phyloP scores from a whole-genome alignment of 2,329 filamentous ascomycete genomes.

The Parafenestella ontariensis region DNA sequence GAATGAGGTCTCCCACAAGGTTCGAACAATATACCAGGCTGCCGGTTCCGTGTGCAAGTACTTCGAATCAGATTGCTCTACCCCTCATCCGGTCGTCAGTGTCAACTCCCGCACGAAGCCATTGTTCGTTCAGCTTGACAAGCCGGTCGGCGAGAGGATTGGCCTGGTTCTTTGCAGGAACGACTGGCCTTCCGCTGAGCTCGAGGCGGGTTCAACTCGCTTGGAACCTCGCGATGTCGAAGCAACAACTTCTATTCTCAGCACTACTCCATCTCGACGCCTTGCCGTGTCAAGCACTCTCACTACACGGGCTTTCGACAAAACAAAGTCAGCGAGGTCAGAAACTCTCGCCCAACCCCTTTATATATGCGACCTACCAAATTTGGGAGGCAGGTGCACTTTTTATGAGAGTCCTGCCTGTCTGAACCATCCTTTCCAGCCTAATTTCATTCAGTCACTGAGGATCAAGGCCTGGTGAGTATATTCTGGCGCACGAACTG shows the following conservation, averaged over 20 bases:
- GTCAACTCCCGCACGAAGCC: not conserved
- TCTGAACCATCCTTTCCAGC: conserved; percentile 3
- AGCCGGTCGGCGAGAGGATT: not conserved
- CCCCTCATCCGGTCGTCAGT: not conserved
- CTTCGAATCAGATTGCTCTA: not conserved
- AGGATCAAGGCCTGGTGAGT: not conserved
- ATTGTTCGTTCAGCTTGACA: not conserved
- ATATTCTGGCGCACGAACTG: not conserved
- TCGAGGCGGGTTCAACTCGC: not conserved
- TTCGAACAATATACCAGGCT: conserved; percentile 3
- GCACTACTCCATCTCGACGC: too few species aligned
- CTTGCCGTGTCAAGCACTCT: not conserved
- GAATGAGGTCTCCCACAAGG: not conserved
- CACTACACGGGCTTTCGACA: not conserved
- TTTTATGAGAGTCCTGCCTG: not conserved
- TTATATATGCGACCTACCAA: not conserved
- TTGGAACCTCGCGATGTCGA: not conserved
- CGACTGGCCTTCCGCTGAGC: not conserved
- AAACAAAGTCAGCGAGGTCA: not conserved
- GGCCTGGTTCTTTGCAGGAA: not conserved
- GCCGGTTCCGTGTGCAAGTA: conserved; percentile 8
- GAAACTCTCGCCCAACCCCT: not conserved
- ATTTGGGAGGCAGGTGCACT: not conserved
- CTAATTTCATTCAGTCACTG: conserved; percentile 3
- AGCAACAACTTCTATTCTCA: not conserved